Evolutionary conservation across 192 early-diverging fungal genomes (phyloP), one percentile per base, ranked within the genome.

Genomic region (Coemansia sp.): DNA sequence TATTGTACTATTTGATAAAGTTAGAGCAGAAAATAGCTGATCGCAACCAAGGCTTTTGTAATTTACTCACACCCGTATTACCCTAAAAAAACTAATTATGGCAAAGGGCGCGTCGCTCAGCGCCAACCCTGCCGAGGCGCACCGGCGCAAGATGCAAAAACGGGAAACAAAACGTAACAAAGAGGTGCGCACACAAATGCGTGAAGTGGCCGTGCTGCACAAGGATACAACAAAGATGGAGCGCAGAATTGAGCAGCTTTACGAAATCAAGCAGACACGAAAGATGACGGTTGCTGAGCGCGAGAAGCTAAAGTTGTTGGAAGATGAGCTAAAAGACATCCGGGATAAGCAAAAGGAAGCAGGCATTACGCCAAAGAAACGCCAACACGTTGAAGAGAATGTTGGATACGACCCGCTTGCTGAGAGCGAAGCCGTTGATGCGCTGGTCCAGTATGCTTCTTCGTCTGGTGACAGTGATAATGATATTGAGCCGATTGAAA

Each of bases 141-240:
- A 71, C 43, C 62, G 77, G 5, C 73, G 64, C 38, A 60, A 73
- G 48, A 64, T 66, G 67, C 71, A 74, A 11, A 63, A 74, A 43
- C 67, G 72, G n/a, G 77, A 74, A 15, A 50, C 64, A 10, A 70
- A 80, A 52, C 60, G 65, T 22, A 82, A 82, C 60, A 82, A 82
- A 21, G 79, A 82, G 35, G 67, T 65, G 9, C 69, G 73, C 17
- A 65, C 75, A 17, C 64, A 72, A 41, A 66, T 72, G 73, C 79
- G 70, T 17, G 79, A 82, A 41, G 56, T 15, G 1, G 62, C 69
- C 6, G 21, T 72, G 15, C 23, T 75, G 19, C 41, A 72, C 55
- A 75, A 72, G 29, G 70, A 82, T 53, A 76, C 73, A 2, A 17
- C 54, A 29, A 72, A 76, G 39, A 62, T 82, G 56, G 73, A 82